phyloP scores from a whole-genome alignment of 768 basidiomycete genomes.

The Phaeotremella fagi region DNA sequence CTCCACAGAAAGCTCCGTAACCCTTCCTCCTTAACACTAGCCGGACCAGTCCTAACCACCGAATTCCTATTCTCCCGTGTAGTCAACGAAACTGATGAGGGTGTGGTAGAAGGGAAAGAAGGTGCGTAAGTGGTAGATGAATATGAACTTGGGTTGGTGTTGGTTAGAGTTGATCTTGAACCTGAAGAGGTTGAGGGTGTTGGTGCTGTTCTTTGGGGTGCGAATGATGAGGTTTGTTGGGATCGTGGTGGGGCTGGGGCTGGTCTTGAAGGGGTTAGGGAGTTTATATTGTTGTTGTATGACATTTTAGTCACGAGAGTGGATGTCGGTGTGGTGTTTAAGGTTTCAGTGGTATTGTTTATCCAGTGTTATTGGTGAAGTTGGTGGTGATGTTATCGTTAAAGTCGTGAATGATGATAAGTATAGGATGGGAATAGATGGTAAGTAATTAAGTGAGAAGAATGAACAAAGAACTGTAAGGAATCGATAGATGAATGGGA shows the following conservation, averaged over 20 bases:
- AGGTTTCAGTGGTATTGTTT: too few species aligned
- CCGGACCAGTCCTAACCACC: constrained; percentile 54
- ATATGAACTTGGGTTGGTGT: constrained; percentile 2
- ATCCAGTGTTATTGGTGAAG: too few species aligned
- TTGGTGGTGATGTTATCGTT: too few species aligned
- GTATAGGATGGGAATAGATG: too few species aligned
- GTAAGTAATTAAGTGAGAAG: too few species aligned
- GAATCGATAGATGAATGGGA: too few species aligned
- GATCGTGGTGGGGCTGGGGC: constrained; percentile 30
- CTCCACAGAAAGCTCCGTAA: constrained; percentile 88
- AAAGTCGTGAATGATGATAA: too few species aligned
- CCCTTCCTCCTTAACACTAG: constrained; percentile 89
- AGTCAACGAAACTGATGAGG: not conserved
- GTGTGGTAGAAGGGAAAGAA: constrained; percentile 24
- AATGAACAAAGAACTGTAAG: too few species aligned
- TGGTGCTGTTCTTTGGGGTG: constrained; percentile 1
- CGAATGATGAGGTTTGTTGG: not conserved
- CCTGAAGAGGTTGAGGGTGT: not conserved
- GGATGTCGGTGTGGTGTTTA: too few species aligned
- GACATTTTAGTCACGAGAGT: too few species aligned
- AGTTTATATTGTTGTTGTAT: constrained; percentile 17
- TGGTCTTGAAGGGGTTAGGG: constrained; percentile 36
- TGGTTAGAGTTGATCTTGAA: not conserved
- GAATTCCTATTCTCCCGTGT: constrained; percentile 6
- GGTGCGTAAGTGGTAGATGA: constrained; percentile 33